Conservation (phyloP, 495 filamentous ascomycete genomes). For the Viridothelium virens region DNA sequence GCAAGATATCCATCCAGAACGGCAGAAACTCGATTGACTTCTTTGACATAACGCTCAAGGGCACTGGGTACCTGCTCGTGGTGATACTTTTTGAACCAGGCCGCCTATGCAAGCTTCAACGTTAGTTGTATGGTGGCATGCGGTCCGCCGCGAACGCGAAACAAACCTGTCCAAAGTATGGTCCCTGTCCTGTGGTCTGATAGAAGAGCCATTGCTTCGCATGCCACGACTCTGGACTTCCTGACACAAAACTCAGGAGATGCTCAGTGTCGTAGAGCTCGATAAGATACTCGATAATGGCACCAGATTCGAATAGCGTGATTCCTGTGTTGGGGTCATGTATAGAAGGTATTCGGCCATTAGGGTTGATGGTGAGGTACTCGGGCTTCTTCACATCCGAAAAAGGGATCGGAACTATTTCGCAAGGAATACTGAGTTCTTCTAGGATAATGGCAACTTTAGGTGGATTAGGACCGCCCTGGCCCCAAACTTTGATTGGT, state of each 20-base stretch:
- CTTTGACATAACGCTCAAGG: constrained; percentile 39
- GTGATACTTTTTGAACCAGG: constrained; percentile 25
- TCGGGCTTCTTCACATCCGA: constrained; percentile 49
- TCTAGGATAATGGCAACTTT: constrained; percentile 58
- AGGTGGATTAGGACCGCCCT: constrained; percentile 51
- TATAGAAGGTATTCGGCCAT: constrained; percentile 60
- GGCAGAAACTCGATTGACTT: constrained; percentile 37
- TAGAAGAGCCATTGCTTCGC: constrained; percentile 5
- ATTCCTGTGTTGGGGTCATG: constrained; percentile 61
- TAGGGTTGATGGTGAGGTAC: constrained; percentile 58
- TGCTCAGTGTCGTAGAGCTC: constrained; percentile 22
- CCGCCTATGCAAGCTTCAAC: neutral
- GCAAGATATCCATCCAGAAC: constrained; percentile 52
- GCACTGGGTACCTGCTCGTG: constrained; percentile 35
- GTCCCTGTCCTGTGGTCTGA: constrained; percentile 1
- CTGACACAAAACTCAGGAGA: neutral
- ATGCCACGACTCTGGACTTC: neutral
- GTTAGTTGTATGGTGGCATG: no score
- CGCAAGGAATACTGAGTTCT: constrained; percentile 55
- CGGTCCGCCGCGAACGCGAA: no score
- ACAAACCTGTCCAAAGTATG: neutral
- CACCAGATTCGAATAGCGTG: constrained; percentile 46
- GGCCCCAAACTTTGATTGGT: constrained; percentile 1
- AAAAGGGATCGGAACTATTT: constrained; percentile 38
- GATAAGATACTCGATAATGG: constrained; percentile 27